Base-by-base conservation (phyloP, 83 land plant species). In the Thuja plicata region DNA sequence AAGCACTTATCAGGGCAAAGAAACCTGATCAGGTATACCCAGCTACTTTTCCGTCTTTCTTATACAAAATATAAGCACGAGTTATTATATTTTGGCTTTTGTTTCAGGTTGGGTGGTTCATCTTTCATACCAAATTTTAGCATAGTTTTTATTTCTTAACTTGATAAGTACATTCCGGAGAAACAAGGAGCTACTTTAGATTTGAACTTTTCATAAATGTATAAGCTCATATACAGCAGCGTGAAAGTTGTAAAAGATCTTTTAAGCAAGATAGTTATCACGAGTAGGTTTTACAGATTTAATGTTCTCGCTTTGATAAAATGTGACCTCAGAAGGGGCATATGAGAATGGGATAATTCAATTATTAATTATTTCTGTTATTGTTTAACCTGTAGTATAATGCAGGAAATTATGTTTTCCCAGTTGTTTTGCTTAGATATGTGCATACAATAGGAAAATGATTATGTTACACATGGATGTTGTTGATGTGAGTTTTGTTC, bases 1-100 rank as follows among this genome's bases (percentile, higher is more conserved):
- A 96, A 87, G 94, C 93, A 86, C 88, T 94, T 66, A 94, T 96
- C 43, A 93, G 93, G 60, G 96, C 91, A 50, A 95, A 91, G 86
- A 95, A 95, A 86, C 90, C 50, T 90, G 91, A 96, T 41, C 89
- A 91, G 97, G 97, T 95, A 92, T 21, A 30, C 17, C 8, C 17
- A 73, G 19, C 27, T 60, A 34, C 55, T 87, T 48, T 73, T 9
- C 21, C 5, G 6, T 60, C 4, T 74, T 45, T 45, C 21, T 38
- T 89, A 15, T 11, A 2, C 87, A 19, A 35, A 46, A 83, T 16
- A 38, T 34, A 19, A 40, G 6, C 27, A 8, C 15, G 32, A 76
- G 4, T 32, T 76, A 13, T 76, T 76, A 32, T 35, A 34, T 34
- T 34, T 3, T 11, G 38, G 4, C 12, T 15, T 34, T 76, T 76